These are phyloP conservation scores for Dorcoceras hygrometricum DNA, from an alignment of 257 asterid species.

Conservation along the genomic window DNA sequence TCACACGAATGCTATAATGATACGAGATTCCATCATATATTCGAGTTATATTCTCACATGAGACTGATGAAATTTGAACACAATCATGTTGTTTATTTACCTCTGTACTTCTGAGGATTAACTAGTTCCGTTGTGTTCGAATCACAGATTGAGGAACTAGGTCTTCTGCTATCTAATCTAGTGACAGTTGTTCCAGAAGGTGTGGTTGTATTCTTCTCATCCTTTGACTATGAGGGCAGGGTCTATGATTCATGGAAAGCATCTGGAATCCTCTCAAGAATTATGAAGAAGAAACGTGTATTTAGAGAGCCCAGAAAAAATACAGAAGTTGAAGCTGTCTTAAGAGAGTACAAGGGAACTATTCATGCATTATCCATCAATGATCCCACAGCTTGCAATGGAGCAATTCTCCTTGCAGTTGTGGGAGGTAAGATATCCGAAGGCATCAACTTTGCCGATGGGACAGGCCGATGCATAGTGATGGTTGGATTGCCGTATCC, in stretches of 20 bases:
- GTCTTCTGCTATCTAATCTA: slow-evolving; percentile 77
- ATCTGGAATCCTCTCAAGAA: slow-evolving; percentile 75
- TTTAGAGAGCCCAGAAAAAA: slow-evolving; percentile 92
- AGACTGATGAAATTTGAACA: not conserved
- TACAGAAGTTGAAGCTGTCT: slow-evolving; percentile 68
- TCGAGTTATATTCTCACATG: not conserved
- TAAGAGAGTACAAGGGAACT: slow-evolving; percentile 71
- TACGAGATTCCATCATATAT: not conserved
- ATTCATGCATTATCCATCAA: slow-evolving; percentile 42
- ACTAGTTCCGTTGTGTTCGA: slow-evolving; percentile 23
- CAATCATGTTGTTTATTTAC: slow-evolving; percentile 12
- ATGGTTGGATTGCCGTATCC: slow-evolving; percentile 99
- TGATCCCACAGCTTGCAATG: slow-evolving; percentile 42
- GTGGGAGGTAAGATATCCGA: slow-evolving; percentile 99
- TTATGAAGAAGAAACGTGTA: slow-evolving; percentile 62
- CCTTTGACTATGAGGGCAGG: slow-evolving; percentile 77
- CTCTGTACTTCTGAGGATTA: slow-evolving; percentile 15
- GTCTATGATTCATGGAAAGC: slow-evolving; percentile 78
- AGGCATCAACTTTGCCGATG: slow-evolving; percentile 93
- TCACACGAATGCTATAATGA: too few species aligned
- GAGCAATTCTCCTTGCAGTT: slow-evolving; percentile 86
- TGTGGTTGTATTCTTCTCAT: slow-evolving; percentile 84
- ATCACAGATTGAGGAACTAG: slow-evolving; percentile 82
- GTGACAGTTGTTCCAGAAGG: slow-evolving; percentile 85
- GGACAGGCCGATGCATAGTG: slow-evolving; percentile 88